phyloP scores from a whole-genome alignment of 352 stramenopile species.

The Globisporangium echinulatum region DNA sequence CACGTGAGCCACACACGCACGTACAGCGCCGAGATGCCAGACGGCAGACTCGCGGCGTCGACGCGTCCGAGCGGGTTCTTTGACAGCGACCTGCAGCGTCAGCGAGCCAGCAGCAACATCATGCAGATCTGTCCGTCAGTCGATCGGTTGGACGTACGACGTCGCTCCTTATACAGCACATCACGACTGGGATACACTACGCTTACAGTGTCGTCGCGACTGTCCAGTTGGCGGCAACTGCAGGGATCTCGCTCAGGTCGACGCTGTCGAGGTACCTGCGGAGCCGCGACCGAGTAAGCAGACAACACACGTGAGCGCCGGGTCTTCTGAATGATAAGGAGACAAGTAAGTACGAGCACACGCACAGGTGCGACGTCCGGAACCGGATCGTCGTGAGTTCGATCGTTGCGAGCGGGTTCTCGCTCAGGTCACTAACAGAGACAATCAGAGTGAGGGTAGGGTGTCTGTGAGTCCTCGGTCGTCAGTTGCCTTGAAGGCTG shows the following conservation, averaged over 20 bases:
- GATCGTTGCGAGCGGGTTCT: slow-evolving; percentile 10
- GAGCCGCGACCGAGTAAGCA: background rate
- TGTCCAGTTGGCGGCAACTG: slow-evolving; percentile 9
- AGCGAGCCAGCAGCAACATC: no score
- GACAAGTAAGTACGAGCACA: background rate
- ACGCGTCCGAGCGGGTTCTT: slow-evolving; percentile 1
- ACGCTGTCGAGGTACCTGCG: slow-evolving; percentile 10
- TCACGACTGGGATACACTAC: no score
- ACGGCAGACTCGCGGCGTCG: slow-evolving; percentile 6
- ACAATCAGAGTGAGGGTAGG: background rate
- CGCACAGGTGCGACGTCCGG: slow-evolving; percentile 9
- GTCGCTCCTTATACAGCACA: no score
- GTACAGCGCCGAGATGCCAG: slow-evolving; percentile 7
- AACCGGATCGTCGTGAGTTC: slow-evolving; percentile 12
- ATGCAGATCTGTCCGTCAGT: no score
- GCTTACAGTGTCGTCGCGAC: slow-evolving; percentile 10
- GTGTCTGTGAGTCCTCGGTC: background rate
- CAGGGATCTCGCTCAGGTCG: slow-evolving; percentile 8
- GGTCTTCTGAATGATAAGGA: background rate
- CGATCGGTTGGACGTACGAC: no score
- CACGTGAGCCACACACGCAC: background rate
- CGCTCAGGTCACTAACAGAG: slow-evolving; percentile 10
- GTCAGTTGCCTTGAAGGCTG: no score
- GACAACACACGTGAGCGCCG: background rate
- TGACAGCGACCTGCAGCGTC: slow-evolving; percentile 6